A percentile compares a stretch with the other conserved stretches of the same genome.
Evolutionary conservation across 257 asterid species (phyloP).

Genomic region (Linderniella brevidens): DNA sequence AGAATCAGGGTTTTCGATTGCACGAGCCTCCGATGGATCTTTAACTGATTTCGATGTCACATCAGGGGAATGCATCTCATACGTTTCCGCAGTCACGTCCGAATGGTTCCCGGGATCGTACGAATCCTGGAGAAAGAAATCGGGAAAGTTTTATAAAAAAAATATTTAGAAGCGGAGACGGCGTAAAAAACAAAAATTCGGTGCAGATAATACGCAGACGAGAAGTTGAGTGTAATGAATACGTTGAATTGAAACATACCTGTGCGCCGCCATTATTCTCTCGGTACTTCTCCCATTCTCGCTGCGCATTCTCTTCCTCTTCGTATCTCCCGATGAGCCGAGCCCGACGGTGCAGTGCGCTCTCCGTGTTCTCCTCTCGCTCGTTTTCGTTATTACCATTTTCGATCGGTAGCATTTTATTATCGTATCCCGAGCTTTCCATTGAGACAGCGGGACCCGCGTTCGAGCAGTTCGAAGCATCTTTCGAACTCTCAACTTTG

Average conservation of each 20-base stretch:
- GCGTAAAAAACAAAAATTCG: neutral
- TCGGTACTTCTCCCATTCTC: constrained; percentile 77
- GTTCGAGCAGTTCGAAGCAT: constrained; percentile 28
- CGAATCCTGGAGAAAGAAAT: constrained; percentile 35
- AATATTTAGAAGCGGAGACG: neutral
- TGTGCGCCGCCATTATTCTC: constrained; percentile 38
- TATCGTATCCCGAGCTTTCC: constrained; percentile 18
- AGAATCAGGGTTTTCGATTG: constrained; percentile 8
- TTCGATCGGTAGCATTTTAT: constrained; percentile 17
- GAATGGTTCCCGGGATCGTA: constrained; percentile 64
- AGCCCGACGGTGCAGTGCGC: constrained; percentile 48
- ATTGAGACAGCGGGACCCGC: constrained; percentile 14
- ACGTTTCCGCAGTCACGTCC: constrained; percentile 69
- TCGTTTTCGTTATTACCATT: constrained; percentile 17
- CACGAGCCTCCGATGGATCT: constrained; percentile 13
- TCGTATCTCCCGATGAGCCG: constrained; percentile 38
- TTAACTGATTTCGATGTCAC: too few species aligned
- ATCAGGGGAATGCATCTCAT: constrained; percentile 32
- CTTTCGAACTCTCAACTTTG: constrained; percentile 21
- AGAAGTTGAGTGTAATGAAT: constrained; percentile 4
- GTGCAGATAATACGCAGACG: neutral
- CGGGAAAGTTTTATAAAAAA: neutral
- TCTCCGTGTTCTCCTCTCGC: constrained; percentile 32
- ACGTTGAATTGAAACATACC: constrained; percentile 26
- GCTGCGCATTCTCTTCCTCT: constrained; percentile 71